A percentile compares a stretch with the other conserved stretches of the same genome.
Conservation (phyloP, 805 yeast genomes). For the Cephaloascus albidus region DNA sequence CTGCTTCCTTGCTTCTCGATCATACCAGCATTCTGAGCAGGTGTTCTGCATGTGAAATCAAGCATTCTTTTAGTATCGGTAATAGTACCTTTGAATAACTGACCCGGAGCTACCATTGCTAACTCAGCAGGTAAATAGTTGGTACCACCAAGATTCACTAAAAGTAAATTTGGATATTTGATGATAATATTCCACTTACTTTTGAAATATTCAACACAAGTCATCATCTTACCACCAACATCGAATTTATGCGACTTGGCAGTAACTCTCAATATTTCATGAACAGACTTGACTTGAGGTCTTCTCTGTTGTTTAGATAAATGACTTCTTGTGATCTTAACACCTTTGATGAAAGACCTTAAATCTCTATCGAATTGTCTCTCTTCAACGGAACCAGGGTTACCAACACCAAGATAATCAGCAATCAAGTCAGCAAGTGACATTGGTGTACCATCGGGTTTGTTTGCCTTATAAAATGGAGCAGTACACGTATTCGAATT, state of each 20-base stretch:
- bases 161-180: constrained; percentile 14
- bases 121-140: constrained; percentile 17
- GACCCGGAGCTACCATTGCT: constrained; percentile 15
- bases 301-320: constrained; percentile 6
- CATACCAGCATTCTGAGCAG: constrained; percentile 14
- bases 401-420: constrained; percentile 10
- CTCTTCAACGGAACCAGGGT: background rate
- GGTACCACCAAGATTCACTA: constrained; percentile 14
- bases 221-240: constrained; percentile 9
- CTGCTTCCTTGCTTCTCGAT: constrained; percentile 14
- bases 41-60: constrained; percentile 15
- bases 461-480: constrained; percentile 15
- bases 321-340: constrained; percentile 11
- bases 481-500: constrained; percentile 17
- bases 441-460: constrained; percentile 11
- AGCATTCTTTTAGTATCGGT: constrained; percentile 16
- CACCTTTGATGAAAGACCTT: constrained; percentile 11
- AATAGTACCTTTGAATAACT: constrained; percentile 16
- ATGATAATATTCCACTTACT: constrained; percentile 11
- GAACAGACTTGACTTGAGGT: constrained; percentile 10
- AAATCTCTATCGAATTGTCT: constrained; percentile 1
- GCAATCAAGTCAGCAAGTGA: constrained; percentile 12
- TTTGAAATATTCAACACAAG: constrained; percentile 15
- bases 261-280: constrained; percentile 9
- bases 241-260: constrained; percentile 12